Conservation (phyloP, 176 grass and related monocot species). For the Sorghum bicolor region DNA sequence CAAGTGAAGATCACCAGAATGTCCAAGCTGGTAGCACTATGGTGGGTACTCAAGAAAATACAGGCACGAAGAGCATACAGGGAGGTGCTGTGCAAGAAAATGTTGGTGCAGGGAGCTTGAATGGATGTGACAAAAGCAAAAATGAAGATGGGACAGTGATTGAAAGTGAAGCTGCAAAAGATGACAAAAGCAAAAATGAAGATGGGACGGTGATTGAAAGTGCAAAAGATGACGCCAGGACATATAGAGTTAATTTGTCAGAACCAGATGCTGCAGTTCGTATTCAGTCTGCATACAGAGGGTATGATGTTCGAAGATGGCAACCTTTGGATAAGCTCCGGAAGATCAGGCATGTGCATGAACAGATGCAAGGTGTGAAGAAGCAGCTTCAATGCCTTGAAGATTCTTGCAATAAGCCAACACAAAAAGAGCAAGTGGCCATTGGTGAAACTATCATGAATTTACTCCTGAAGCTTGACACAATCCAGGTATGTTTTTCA, state of each 20-base stretch:
- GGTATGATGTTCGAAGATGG: slow-evolving; percentile 69
- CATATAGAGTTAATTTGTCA: slow-evolving; percentile 23
- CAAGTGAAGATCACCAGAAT: slow-evolving; percentile 2
- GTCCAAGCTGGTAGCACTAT: not conserved
- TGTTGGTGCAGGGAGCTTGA: slow-evolving; percentile 8
- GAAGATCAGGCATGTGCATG: slow-evolving; percentile 48
- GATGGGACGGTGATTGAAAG: not conserved
- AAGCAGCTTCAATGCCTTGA: slow-evolving; percentile 53
- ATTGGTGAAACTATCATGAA: slow-evolving; percentile 74
- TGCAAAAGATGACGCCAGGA: slow-evolving; percentile 11
- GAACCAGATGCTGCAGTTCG: slow-evolving; percentile 43
- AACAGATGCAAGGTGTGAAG: slow-evolving; percentile 46
- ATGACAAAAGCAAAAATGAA: slow-evolving; percentile 19
- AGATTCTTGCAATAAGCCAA: slow-evolving; percentile 25
- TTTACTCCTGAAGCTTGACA: slow-evolving; percentile 85
- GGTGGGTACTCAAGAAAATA: not conserved
- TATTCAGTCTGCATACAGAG: slow-evolving; percentile 75
- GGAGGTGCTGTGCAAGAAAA: not conserved
- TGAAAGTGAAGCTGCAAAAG: slow-evolving; percentile 16
- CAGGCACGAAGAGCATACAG: not conserved
- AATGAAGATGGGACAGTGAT: not conserved
- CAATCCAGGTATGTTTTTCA: slow-evolving; percentile 61
- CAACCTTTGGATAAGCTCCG: slow-evolving; percentile 66
- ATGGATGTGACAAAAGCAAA: slow-evolving; percentile 20
- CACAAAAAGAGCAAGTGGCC: slow-evolving; percentile 44